Base-by-base conservation (phyloP, 495 filamentous ascomycete genomes). In the Aspergillus coremiiformis region DNA sequence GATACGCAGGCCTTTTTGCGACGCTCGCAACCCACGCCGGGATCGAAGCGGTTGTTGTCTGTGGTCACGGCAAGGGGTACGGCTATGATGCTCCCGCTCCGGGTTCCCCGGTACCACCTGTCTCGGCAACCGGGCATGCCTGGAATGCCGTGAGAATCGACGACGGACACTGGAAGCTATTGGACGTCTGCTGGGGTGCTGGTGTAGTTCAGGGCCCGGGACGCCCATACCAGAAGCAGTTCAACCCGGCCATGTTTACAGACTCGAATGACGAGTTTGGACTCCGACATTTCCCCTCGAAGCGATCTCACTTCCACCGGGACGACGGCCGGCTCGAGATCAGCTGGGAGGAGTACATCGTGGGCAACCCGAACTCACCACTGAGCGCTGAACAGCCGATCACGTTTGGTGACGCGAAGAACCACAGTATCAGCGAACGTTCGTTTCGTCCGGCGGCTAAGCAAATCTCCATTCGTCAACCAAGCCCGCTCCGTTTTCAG, bases 91-190 rank as follows among this genome's bases (percentile, higher is more conserved):
- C 79, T 22, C 65, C 85, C 0, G 60, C 66, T 19, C 73, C 78
- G 0, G 84, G 82, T 4, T 67, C 81, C 11, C 62, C 72, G 0
- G 47, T 82, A 0, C 89, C 90, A 0, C 75, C 81, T 0, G 76
- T 83, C 53, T 57, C 73, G 0, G 22, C 46, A 24, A 66, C 68
- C 4, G 80, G 78, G 37, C 89, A 98, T 67, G 93, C 93, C 6
- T 98, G 93, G 93, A 97, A 92, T 60, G 93, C 84, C 0, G 87
- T 96, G 15, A 78, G 80, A 42, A 89, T 96, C 49, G 91, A 95
- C 53, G 77, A 82, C 35, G 85, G 85, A 2, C 79, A 84, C 53
- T 98, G 92, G 92, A 95, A 96, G 66, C 76, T 97, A 4, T 74
- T 97, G 33, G 93, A 98, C 59, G 54, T 83, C 3, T 96, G 93